phyloP scores from a whole-genome alignment of 148 eudicot species.

The Camellia japonica region DNA sequence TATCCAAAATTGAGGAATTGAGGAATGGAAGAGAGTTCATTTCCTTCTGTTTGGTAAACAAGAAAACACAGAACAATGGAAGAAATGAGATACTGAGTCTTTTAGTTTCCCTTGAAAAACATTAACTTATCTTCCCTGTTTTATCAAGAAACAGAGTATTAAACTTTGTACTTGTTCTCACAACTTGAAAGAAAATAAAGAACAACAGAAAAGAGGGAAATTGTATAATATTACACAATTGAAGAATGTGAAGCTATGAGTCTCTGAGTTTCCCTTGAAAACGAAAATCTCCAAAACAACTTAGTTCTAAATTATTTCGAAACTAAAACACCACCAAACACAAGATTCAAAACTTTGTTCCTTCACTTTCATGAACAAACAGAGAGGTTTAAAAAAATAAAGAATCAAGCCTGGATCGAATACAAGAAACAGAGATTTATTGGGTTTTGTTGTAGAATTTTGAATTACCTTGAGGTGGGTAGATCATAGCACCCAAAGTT shows the following conservation, averaged over 20 bases:
- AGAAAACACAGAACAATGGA: background rate
- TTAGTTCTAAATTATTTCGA: too few species aligned
- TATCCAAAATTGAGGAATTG: background rate
- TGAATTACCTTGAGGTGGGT: constrained; percentile 23
- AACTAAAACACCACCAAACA: too few species aligned
- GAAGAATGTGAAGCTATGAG: background rate
- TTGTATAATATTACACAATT: too few species aligned
- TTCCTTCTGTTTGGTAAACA: background rate
- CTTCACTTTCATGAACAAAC: background rate
- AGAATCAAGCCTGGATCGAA: too few species aligned
- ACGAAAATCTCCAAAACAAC: too few species aligned
- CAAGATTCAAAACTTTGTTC: too few species aligned
- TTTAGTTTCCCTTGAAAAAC: background rate
- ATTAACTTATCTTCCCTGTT: too few species aligned
- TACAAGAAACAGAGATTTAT: background rate
- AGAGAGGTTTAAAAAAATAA: background rate
- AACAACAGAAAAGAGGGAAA: too few species aligned
- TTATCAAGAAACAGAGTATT: too few species aligned
- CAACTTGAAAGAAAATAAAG: too few species aligned
- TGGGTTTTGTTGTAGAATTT: background rate
- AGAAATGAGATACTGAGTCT: background rate
- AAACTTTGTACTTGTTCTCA: too few species aligned
- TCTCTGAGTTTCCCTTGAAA: too few species aligned
- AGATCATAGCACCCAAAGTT: constrained; percentile 18
- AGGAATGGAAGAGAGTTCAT: background rate